Base-by-base conservation (phyloP, 108 stramenopile genomes). In the Cyclotella kingstonii region DNA sequence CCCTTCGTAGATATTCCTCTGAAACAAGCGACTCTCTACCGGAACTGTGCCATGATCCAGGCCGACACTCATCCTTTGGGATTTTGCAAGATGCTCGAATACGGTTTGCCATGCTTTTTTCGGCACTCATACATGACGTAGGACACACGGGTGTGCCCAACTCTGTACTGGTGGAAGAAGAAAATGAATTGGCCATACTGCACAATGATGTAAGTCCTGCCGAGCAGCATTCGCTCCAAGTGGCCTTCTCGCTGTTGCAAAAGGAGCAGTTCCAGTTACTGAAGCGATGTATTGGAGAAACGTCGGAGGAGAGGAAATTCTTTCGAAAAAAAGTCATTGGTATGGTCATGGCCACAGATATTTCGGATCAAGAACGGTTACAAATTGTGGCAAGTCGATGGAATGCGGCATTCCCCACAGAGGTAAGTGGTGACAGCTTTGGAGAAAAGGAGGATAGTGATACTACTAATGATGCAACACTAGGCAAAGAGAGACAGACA, bases 51-150 rank as follows among this genome's bases (percentile, higher is more conserved):
- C 36, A 51, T 39, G 12, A 5, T n/a, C 50, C 29, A 4, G 53
- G 19, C 17, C 53, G 25, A 8, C 38, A 48, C 39, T 28, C 29
- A 18, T 72, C 70, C 27, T 88, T 63, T 63, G 86, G 90, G 14
- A 74, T 87, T 29, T 76, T 81, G 7, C 67, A 84, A 28, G 85
- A 91, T 70, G 80, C 90, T 7, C 57, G 79, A 8, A 71, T 76
- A 51, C 65, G 76, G 27, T 73, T 88, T 12, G 81, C 80, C 34
- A 43, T 83, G 56, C 12, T 88, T 26, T 88, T 87, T 59, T 77
- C 89, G 15, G 87, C 90, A 22, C 46, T 88, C 14, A 80, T 88
- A 60, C 90, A 88, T 56, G 90, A 91, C 54, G 90, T 88, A 18
- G 83, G 46, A 19, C 83, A 84, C 23, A 77, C 22, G 15, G 81